Conservation (phyloP, 2,329 filamentous ascomycete species). For the Arachnomyces sp. region DNA sequence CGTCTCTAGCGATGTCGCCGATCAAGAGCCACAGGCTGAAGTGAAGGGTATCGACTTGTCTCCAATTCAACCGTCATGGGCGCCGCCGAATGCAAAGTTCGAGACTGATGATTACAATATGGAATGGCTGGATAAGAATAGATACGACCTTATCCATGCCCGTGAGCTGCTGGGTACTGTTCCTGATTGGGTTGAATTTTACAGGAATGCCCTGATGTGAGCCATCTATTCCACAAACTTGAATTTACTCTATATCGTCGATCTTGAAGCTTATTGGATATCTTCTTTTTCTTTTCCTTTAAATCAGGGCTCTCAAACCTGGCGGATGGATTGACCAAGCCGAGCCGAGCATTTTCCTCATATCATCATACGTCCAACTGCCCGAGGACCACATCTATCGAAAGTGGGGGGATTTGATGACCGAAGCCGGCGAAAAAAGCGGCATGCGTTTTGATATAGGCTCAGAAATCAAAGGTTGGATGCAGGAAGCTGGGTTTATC, state of each 20-base stretch:
- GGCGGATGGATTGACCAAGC: not conserved
- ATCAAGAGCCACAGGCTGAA: conserved; percentile 25
- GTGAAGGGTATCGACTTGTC: conserved; percentile 39
- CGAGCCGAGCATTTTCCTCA: not conserved
- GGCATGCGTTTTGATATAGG: not conserved
- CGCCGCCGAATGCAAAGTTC: conserved; percentile 15
- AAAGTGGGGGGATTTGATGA: not conserved
- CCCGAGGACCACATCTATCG: not conserved
- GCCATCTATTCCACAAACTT: no score
- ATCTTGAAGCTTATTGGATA: no score
- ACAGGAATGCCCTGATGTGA: not conserved
- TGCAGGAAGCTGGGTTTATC: conserved; percentile 9
- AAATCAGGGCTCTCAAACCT: no score
- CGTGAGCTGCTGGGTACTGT: not conserved
- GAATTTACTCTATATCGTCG: no score
- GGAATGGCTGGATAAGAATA: no score
- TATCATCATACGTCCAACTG: not conserved
- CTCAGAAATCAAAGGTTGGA: conserved; percentile 10
- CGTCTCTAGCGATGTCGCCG: conserved; percentile 5
- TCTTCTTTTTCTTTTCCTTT: no score
- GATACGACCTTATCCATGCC: conserved; percentile 13
- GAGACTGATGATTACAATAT: conserved; percentile 10
- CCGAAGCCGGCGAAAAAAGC: not conserved
- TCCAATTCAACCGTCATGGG: conserved; percentile 37
- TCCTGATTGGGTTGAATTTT: not conserved